Evolutionary conservation across 2,329 filamentous ascomycete species (phyloP), one percentile per base, ranked within the genome.

Genomic region (Microsporum canis): DNA sequence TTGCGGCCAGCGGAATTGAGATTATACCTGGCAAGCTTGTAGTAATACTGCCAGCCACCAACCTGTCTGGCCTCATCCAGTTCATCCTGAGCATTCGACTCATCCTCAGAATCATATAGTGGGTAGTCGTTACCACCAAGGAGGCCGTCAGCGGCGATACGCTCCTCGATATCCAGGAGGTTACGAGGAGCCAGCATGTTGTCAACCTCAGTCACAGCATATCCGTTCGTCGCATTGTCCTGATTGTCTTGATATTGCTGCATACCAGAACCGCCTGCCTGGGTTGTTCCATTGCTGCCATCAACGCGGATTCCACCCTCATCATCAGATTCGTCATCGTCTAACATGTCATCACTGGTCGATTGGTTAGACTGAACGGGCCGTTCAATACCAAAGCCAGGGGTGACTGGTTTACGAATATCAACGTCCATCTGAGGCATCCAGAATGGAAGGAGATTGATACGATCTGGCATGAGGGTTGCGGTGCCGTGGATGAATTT

Each of bases 401-500:
- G 90, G 3, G 84, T 90, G 34, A 85, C 83, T 0, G 94, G 91
- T 75, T 99, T 99, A 66, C 91, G 88, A 68, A 99, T 99, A 70
- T 99, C 94, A 29, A 95, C 85, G 66, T 95, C 87, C 94, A 99
- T 99, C 76, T 99, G 94, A 0, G 94, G 94, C 80, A 92, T 89
- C 94, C 94, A 99, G 79, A 89, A 99, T 0, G 94, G 94, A 4
- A 99, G 80, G 10, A 99, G 81, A 56, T 96, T 80, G 74, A 99
- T 99, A 60, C 88, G 85, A 51, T 86, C 82, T 0, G 91, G 91
- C 73, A 96, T 95, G 53, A 99, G 77, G 8, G 84, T 88, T 7
- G 92, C 92, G 1, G 87, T 91, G 62, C 94, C 94, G 73, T 99
- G 94, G 62, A 99, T 97, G 73, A 97, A 99, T 77, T 99, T 99